Evolutionary conservation across 148 eudicot genomes (phyloP), one percentile per base, ranked within the genome.

Genomic region (Fallopia convolvulus): DNA sequence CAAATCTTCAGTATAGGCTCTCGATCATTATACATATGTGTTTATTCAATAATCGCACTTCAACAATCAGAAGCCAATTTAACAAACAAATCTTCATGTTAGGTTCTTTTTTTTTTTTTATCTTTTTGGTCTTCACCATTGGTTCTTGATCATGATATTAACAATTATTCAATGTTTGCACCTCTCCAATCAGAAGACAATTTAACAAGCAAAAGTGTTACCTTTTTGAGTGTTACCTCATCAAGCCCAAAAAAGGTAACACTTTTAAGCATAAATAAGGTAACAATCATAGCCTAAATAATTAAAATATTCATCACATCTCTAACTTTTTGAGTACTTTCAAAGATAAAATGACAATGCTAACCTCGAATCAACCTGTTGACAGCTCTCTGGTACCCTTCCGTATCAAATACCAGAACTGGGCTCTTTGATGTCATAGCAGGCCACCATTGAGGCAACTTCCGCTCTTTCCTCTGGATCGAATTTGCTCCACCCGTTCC

Each of bases 391-490:
- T 87, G 89, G 82, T 84, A 86, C 83, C 83, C 88, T 82, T 91
- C 90, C 77, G 80, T 81, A 61, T 78, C 30, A 15, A 33, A 61
- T 3, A 73, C 77, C 32, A 74, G 60, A 73, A 79, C 83, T 14
- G 46, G 26, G n/a, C 8, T 42, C n/a, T 80, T 84, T 14, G 80
- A 49, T 72, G 23, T 66, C 20, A 75, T 30, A 55, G 32, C 82
- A 30, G 98, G 98, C 98, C 98, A 94, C 98, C 98, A 94, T 68
- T 81, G 48, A 2, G 98, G 97, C 88, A 94, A 86, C 85, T 81
- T 85, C 61, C 71, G 74, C 78, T 74, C 83, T 80, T 77, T 80
- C 78, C 78, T 83, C 33, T 66, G 75, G 48, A 4, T 61, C 78
- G 76, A 75, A 73, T 40, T 79, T 78, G 44, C 81, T 21, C 58